Conservation (phyloP, 2,329 filamentous ascomycete species). For the Fusarium devonianum region DNA sequence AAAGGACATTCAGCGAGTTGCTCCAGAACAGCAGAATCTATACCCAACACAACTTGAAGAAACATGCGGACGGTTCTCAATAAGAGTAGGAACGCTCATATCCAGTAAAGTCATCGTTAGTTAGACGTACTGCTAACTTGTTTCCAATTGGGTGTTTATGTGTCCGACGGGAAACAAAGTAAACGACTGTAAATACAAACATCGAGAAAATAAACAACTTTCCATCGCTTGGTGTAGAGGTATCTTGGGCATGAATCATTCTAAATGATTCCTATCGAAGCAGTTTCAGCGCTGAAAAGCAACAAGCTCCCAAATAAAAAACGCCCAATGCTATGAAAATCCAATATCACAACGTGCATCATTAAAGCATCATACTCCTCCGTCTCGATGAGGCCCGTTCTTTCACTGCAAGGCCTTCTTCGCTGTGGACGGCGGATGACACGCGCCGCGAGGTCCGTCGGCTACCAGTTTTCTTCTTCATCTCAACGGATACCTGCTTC, state of each 20-base stretch:
- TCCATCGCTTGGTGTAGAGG: conserved; percentile 45
- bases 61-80: conserved; percentile 15
- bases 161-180: conserved; percentile 30
- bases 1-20: conserved; percentile 31
- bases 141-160: conserved; percentile 31
- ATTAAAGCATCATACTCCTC: conserved; percentile 67
- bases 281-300: conserved; percentile 35
- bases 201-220: conserved; percentile 39
- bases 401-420: conserved; percentile 42
- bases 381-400: conserved; percentile 52
- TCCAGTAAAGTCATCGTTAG: conserved; percentile 36
- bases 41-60: conserved; percentile 39
- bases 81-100: conserved; percentile 24
- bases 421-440: conserved; percentile 50
- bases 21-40: conserved; percentile 35
- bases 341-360: conserved; percentile 30
- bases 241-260: conserved; percentile 47
- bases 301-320: conserved; percentile 41
- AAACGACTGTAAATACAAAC: conserved; percentile 45
- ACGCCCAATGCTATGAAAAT: conserved; percentile 39
- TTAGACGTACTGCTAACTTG: conserved; percentile 19
- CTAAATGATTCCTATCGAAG: conserved; percentile 40
- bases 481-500: conserved; percentile 40
- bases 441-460: conserved; percentile 50
- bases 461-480: conserved; percentile 36